phyloP scores from a whole-genome alignment of 2,329 filamentous ascomycete genomes.

The Cladosporium phlei region DNA sequence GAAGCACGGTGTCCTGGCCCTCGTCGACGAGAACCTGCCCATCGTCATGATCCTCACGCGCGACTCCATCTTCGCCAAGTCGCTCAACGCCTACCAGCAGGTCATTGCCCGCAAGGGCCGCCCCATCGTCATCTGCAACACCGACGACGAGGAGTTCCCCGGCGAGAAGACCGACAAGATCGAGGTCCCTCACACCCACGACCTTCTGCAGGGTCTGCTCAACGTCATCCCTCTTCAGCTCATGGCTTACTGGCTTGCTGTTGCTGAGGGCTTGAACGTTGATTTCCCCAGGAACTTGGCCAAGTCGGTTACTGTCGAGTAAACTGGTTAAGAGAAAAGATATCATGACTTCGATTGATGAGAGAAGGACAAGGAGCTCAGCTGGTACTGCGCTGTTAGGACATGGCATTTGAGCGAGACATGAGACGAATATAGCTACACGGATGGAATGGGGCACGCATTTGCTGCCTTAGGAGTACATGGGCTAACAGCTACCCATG shows the following conservation, averaged over 20 bases:
- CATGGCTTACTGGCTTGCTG: constrained; percentile 98
- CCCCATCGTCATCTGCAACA: constrained; percentile 98
- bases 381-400: constrained; percentile 8
- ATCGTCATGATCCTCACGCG: constrained; percentile 99
- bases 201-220: constrained; percentile 90
- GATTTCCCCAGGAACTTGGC: constrained; percentile 98
- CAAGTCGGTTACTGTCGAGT: constrained; percentile 99
- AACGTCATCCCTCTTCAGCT: constrained; percentile 97
- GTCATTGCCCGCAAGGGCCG: constrained; percentile 94
- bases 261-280: constrained; percentile 92
- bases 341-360: not conserved
- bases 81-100: constrained; percentile 99
- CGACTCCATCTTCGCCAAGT: constrained; percentile 95
- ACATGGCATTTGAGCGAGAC: constrained; percentile 8
- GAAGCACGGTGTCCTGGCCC: constrained; percentile 95
- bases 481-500: constrained; percentile 1
- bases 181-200: constrained; percentile 92
- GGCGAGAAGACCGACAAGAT: constrained; percentile 89
- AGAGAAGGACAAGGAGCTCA: constrained; percentile 1
- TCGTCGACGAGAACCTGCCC: constrained; percentile 96
- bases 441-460: not conserved
- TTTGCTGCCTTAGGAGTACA: not conserved
- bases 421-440: constrained; percentile 7
- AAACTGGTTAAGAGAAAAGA: constrained; percentile 37
- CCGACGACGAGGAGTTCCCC: constrained; percentile 81